phyloP scores from a whole-genome alignment of 768 basidiomycete species.

The Lactarius akahatsu region DNA sequence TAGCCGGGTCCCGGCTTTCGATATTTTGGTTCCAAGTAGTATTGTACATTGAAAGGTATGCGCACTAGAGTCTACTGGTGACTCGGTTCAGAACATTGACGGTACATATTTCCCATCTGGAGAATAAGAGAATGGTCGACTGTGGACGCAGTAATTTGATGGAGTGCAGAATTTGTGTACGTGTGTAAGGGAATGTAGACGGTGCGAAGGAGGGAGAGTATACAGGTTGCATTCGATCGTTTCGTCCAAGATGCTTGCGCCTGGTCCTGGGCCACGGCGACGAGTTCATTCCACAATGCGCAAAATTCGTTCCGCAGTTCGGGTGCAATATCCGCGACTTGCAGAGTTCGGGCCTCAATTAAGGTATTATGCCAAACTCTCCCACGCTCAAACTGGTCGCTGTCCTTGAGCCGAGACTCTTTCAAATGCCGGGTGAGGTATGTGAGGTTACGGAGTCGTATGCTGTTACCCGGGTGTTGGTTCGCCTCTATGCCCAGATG shows the following conservation, averaged over 20 bases:
- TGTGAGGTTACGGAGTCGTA: constrained; percentile 8
- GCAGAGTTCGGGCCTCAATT: background rate
- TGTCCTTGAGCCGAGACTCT: background rate
- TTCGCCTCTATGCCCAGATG: background rate
- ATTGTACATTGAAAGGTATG: too few relatives aligned
- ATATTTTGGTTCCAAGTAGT: too few relatives aligned
- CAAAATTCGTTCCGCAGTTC: constrained; percentile 11
- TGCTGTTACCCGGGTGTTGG: background rate
- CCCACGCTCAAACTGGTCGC: background rate
- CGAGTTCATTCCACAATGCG: constrained; percentile 12
- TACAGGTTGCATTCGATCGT: constrained; percentile 8
- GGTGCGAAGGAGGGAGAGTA: constrained; percentile 5
- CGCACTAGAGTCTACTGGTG: background rate
- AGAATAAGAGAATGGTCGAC: background rate
- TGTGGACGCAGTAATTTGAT: background rate
- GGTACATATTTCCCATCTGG: background rate
- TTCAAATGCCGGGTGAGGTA: background rate
- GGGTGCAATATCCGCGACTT: background rate
- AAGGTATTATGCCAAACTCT: constrained; percentile 4
- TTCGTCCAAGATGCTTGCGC: background rate
- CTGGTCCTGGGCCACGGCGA: constrained; percentile 2
- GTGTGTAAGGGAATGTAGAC: constrained; percentile 10
- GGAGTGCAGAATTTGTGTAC: background rate
- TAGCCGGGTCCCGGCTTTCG: too few relatives aligned
- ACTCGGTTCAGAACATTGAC: background rate